phyloP scores from a whole-genome alignment of 768 basidiomycete genomes.

The Rhodotorula diobovata region DNA sequence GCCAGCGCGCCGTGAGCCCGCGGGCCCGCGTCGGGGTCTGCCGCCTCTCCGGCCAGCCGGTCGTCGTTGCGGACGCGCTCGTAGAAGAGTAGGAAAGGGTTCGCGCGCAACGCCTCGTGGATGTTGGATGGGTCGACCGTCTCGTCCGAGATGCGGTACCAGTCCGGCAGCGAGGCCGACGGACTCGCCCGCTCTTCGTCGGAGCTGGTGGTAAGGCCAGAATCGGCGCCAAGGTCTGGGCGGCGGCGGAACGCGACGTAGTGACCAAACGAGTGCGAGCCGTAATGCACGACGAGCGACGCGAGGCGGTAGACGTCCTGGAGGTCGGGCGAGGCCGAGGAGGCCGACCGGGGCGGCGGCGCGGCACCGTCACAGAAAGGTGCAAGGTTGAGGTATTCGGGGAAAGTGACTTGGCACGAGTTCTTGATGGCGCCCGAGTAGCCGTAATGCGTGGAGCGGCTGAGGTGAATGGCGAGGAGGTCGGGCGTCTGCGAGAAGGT shows the following conservation, averaged over 20 bases:
- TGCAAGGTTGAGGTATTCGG: slow-evolving; percentile 81
- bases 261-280: slow-evolving; percentile 87
- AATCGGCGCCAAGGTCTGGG: background rate
- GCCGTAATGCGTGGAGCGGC: slow-evolving; percentile 64
- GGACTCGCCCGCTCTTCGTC: slow-evolving; percentile 2
- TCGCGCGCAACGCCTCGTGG: slow-evolving; percentile 67
- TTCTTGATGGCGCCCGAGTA: slow-evolving; percentile 63
- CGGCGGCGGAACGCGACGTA: slow-evolving; percentile 79
- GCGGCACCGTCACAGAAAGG: slow-evolving; percentile 75
- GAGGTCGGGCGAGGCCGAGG: slow-evolving; percentile 54
- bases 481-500: slow-evolving; percentile 65
- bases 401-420: slow-evolving; percentile 70
- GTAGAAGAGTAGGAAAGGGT: slow-evolving; percentile 89
- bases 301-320: slow-evolving; percentile 74
- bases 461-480: slow-evolving; percentile 81
- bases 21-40: background rate
- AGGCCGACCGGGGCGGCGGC: slow-evolving; percentile 45
- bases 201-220: slow-evolving; percentile 41
- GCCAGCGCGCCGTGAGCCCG: background rate
- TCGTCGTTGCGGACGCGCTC: slow-evolving; percentile 57
- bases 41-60: no score
- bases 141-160: slow-evolving; percentile 87
- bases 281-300: slow-evolving; percentile 87
- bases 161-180: slow-evolving; percentile 45
- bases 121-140: slow-evolving; percentile 70